Conservation (phyloP, 78 protist genomes). For the Dictyostelium brefeldianum region DNA sequence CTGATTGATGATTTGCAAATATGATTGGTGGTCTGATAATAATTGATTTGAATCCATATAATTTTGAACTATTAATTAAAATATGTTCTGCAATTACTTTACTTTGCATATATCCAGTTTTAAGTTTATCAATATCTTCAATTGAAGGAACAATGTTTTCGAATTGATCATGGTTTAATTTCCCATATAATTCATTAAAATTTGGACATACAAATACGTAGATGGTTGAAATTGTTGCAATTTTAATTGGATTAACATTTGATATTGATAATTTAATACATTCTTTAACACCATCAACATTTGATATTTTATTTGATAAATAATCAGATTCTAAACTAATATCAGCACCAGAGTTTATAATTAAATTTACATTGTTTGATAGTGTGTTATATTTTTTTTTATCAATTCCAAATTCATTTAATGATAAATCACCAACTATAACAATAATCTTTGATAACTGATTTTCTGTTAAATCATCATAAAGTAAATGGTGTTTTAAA, state of each 20-base stretch:
- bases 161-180: background rate
- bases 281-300: background rate
- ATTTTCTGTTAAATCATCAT: background rate
- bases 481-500: background rate
- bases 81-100: slow-evolving; percentile 37
- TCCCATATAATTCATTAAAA: background rate
- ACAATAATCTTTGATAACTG: background rate
- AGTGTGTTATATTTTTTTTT: background rate
- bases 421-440: background rate
- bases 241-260: background rate
- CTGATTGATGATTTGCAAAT: too few species aligned
- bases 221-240: slow-evolving; percentile 43
- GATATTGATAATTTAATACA: slow-evolving; percentile 7
- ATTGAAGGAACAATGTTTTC: background rate
- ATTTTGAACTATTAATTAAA: background rate
- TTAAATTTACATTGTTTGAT: slow-evolving; percentile 32
- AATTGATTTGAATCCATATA: background rate
- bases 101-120: slow-evolving; percentile 42
- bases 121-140: background rate
- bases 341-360: slow-evolving; percentile 36
- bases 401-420: background rate
- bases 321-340: slow-evolving; percentile 22
- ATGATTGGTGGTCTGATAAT: background rate
- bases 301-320: background rate
- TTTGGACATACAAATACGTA: slow-evolving; percentile 15